Percentiles rank a stretch among this genome's conserved stretches.
Evolutionary conservation across 2,329 filamentous ascomycete species (phyloP).

Genomic region (Rhytidhysteron rufulum): DNA sequence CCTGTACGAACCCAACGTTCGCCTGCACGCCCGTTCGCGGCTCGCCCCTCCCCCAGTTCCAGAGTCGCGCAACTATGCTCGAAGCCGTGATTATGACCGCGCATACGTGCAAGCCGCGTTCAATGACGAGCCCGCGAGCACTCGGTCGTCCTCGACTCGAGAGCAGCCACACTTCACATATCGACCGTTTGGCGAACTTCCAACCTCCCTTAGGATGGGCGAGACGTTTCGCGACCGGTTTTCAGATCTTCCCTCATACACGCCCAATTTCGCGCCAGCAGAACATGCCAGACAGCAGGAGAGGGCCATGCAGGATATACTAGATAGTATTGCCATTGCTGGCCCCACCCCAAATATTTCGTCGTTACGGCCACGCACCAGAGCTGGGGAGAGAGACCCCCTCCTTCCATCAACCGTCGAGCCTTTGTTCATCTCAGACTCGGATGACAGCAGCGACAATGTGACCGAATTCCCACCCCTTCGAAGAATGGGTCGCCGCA

Average conservation of each 20-base stretch:
- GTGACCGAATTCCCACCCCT: conserved; percentile 33
- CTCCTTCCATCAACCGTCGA: background rate
- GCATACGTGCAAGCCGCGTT: background rate
- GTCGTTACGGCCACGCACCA: background rate
- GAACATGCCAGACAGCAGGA: conserved; percentile 10
- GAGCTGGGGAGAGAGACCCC: background rate
- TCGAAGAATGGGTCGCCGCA: conserved; percentile 35
- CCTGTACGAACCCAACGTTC: conserved; percentile 2
- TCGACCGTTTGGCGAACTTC: background rate
- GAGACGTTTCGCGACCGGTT: conserved; percentile 9
- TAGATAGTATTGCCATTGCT: background rate
- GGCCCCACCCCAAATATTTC: background rate
- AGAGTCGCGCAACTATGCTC: conserved; percentile 21
- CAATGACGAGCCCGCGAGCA: background rate
- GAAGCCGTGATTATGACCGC: conserved; percentile 5
- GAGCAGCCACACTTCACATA: background rate
- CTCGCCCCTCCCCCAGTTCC: conserved; percentile 31
- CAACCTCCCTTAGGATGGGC: background rate
- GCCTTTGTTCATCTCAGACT: conserved; percentile 12
- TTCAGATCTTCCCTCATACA: conserved; percentile 29
- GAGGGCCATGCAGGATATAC: conserved; percentile 5
- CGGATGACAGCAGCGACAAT: conserved; percentile 19
- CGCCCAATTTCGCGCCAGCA: conserved; percentile 33
- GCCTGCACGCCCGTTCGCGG: conserved; percentile 14
- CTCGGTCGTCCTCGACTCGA: background rate